A percentile compares a stretch with the other conserved stretches of the same genome.
Conservation (phyloP, 305 asterid species). For the Solanum hybrid region DNA sequence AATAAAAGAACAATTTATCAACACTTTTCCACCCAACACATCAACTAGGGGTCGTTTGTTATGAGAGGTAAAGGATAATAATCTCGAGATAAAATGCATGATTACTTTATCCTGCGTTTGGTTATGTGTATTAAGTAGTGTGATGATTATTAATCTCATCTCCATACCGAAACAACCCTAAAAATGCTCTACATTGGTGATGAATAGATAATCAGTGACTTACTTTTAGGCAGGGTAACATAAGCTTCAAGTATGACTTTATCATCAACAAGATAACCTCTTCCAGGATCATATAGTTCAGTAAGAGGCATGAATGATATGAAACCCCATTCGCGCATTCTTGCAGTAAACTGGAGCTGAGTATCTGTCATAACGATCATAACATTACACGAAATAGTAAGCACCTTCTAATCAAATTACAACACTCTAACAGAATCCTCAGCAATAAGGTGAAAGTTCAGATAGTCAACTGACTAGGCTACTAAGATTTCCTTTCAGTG, state of each 20-base stretch:
- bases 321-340: conserved; percentile 40
- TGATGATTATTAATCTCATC: neutral
- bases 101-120: neutral
- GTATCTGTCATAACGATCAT: conserved; percentile 24
- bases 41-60: neutral
- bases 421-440: neutral
- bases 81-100: neutral
- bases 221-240: conserved; percentile 5
- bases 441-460: neutral
- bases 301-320: conserved; percentile 40
- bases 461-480: neutral
- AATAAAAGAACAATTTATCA: neutral
- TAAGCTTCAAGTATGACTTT: neutral
- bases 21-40: neutral
- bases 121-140: neutral
- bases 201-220: neutral
- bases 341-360: conserved; percentile 28
- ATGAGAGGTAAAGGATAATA: neutral
- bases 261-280: neutral
- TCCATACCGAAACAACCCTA: neutral
- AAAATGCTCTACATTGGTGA: neutral
- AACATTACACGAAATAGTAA: neutral
- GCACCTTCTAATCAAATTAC: neutral
- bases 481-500: neutral
- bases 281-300: conserved; percentile 27